Conservation (phyloP, 2,329 filamentous ascomycete genomes). For the Didymella segeticola region DNA sequence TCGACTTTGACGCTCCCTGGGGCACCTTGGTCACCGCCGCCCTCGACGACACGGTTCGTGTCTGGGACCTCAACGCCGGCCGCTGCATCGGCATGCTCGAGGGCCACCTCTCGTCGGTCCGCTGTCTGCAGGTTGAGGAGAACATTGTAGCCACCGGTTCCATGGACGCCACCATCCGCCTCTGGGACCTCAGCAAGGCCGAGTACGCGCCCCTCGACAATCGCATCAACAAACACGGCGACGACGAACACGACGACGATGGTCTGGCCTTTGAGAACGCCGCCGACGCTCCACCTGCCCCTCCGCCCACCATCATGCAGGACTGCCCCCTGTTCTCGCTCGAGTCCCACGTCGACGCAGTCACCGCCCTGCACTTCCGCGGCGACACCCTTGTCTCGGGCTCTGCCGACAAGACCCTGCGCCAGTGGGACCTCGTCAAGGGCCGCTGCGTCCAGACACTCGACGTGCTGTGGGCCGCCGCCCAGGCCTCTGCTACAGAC, state of each 20-base stretch:
- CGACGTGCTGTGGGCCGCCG: constrained; percentile 97
- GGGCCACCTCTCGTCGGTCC: constrained; percentile 92
- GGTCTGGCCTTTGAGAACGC: constrained; percentile 76
- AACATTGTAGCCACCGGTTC: constrained; percentile 95
- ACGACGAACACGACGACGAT: constrained; percentile 52
- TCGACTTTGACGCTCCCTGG: constrained; percentile 98
- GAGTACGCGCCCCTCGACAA: constrained; percentile 76
- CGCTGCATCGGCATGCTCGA: constrained; percentile 91
- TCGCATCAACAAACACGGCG: constrained; percentile 54
- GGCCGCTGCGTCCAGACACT: constrained; percentile 97
- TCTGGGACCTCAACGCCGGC: constrained; percentile 95
- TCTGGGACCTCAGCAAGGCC: constrained; percentile 93
- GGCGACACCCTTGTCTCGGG: constrained; percentile 92
- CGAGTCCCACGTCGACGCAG: constrained; percentile 88
- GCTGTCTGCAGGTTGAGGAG: constrained; percentile 91
- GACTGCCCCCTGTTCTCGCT: constrained; percentile 91
- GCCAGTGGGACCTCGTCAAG: constrained; percentile 97
- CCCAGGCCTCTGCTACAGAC: constrained; percentile 76
- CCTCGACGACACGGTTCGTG: constrained; percentile 89
- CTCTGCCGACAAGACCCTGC: constrained; percentile 94
- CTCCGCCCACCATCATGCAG: constrained; percentile 75
- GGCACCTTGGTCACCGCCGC: constrained; percentile 92
- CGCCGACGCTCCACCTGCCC: constrained; percentile 74
- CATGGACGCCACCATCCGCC: constrained; percentile 88
- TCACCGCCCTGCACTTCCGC: constrained; percentile 90